Evolutionary conservation across 306 rosid species (phyloP).

Genomic region (Quercus dentata): DNA sequence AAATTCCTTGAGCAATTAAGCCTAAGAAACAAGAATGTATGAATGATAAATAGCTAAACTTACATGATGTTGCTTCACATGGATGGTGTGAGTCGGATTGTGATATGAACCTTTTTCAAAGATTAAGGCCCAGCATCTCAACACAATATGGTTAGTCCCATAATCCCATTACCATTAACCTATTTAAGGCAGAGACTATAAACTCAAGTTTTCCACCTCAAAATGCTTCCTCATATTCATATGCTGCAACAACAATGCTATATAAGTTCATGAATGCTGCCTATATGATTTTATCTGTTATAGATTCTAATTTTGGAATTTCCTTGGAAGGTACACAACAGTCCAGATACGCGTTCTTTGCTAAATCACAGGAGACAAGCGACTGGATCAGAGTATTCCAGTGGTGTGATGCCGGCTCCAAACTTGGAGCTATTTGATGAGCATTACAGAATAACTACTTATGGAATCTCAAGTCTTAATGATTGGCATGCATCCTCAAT

Average conservation of each 20-base stretch:
- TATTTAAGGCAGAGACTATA: neutral
- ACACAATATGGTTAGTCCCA: too few relatives aligned
- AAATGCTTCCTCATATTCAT: neutral
- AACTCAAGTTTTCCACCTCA: neutral
- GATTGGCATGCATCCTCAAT: conserved; percentile 39
- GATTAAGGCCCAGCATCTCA: neutral
- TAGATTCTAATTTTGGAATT: neutral
- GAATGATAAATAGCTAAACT: neutral
- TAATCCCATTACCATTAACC: neutral
- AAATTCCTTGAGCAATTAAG: neutral
- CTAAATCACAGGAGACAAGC: conserved; percentile 5
- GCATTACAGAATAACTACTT: conserved; percentile 16
- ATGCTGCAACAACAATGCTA: neutral
- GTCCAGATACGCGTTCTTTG: conserved; percentile 35
- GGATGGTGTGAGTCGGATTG: neutral
- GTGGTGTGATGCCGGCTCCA: neutral
- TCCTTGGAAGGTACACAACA: neutral
- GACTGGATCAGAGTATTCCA: conserved; percentile 7
- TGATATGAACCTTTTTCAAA: neutral
- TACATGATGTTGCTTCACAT: neutral
- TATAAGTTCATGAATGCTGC: neutral
- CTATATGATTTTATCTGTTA: neutral
- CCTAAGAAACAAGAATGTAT: neutral
- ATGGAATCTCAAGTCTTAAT: conserved; percentile 23
- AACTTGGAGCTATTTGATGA: conserved; percentile 4